These are phyloP conservation scores for Nicotiana knightiana DNA, from an alignment of 257 asterid species.

Conservation along the genomic window DNA sequence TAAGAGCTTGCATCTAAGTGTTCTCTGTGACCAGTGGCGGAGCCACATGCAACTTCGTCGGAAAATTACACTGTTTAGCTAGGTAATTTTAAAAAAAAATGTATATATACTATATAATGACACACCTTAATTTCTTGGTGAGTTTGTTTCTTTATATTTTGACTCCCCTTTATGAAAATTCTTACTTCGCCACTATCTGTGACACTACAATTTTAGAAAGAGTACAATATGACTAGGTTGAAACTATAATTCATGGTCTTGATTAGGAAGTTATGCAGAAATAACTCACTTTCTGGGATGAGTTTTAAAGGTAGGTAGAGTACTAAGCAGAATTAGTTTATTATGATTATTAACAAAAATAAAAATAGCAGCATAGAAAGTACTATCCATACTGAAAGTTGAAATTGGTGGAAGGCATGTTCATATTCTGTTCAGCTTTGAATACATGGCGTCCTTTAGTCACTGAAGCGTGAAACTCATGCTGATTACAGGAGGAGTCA, in stretches of 20 bases:
- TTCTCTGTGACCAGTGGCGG: not conserved
- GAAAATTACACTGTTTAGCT: no score
- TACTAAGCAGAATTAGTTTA: not conserved
- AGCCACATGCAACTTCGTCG: no score
- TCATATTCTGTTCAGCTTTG: not conserved
- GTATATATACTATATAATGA: no score
- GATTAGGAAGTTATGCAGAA: constrained; percentile 1
- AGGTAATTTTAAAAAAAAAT: no score
- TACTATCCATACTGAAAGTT: not conserved
- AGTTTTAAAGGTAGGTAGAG: not conserved
- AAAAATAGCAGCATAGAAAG: not conserved
- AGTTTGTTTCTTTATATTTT: no score
- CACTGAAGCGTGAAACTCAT: not conserved
- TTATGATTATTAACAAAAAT: not conserved
- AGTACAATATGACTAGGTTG: not conserved
- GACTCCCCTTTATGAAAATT: no score
- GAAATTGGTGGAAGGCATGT: not conserved
- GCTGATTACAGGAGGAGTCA: not conserved
- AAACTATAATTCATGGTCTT: not conserved
- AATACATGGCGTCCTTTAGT: not conserved
- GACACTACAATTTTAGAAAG: not conserved
- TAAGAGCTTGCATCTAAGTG: constrained; percentile 11
- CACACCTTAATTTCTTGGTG: no score
- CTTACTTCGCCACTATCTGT: no score
- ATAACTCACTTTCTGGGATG: constrained; percentile 1